Evolutionary conservation across 805 yeast species (phyloP), one percentile per base, ranked within the genome.

Genomic region (Spencermartinsiella europaea): DNA sequence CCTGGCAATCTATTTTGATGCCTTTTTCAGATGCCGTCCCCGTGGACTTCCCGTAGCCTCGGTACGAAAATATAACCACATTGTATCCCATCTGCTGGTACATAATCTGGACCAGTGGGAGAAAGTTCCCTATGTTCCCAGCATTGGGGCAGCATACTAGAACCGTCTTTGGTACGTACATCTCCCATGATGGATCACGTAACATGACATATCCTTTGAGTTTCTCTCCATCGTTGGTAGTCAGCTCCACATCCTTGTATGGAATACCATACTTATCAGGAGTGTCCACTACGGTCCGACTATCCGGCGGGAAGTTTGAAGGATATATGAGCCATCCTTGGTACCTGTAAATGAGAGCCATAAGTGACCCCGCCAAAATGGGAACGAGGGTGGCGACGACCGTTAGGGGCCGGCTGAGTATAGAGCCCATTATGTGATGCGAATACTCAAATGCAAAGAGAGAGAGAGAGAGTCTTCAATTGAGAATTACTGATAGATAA

Each of bases 51-150:
- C 97, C 97, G 64, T 90, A 90, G 0, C 99, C 98, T 56, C 99
- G 71, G 65, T 91, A 91, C 0, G 95, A 86, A 55, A 87, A 84
- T 3, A 86, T 79, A 40, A 91, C 76, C 47, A 89, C 95, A 63
- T 90, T 88, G 65, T 81, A 79, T 12, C 79, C 77, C 64, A 83
- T 74, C 34, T 71, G 66, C 41, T 71, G 66, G 64, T 78, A 85
- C 51, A 90, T 80, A 7, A 83, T 63, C 40, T 81, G 72, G 2
- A 85, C 95, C 5, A 88, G 77, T 1, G 96, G 96, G 40, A 91
- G 68, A 22, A 85, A 81, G 60, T 87, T 88, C 15, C 98, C 98
- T 53, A 91, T 91, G 63, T 93, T 91, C 3, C 98, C 98, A 1
- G 97, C 97, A 65, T 91, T 91, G 3, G 98, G 98, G 41, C 89